Percentiles rank a stretch among this genome's conserved stretches.
phyloP scores from a whole-genome alignment of 1,284 basidiomycete genomes.

The Porodaedalea pini region DNA sequence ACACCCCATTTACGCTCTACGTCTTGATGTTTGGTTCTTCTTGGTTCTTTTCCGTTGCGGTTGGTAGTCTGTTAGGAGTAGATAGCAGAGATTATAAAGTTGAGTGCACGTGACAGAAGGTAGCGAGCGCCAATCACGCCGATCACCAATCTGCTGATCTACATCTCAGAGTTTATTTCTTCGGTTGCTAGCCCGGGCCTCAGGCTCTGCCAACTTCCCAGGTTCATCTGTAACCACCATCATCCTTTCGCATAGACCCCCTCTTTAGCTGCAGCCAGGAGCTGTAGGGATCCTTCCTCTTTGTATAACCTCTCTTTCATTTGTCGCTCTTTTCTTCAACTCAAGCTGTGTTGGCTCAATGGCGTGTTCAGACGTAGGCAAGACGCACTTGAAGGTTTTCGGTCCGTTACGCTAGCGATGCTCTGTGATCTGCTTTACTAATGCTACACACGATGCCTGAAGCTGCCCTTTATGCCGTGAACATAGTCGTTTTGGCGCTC shows the following conservation, averaged over 20 bases:
- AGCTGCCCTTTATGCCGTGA: conserved; percentile 44
- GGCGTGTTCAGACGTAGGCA: conserved; percentile 19
- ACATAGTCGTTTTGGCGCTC: conserved; percentile 50
- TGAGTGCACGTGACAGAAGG: too few relatives aligned
- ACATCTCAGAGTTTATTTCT: too few relatives aligned
- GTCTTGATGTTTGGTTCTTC: too few relatives aligned
- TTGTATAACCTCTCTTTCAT: not conserved
- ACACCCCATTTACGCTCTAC: too few relatives aligned
- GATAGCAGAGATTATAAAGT: too few relatives aligned
- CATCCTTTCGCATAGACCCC: not conserved
- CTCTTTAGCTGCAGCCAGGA: conserved; percentile 10
- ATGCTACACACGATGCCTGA: not conserved
- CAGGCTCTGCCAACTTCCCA: too few relatives aligned
- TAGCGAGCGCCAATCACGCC: not conserved
- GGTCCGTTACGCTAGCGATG: conserved; percentile 11
- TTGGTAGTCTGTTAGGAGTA: too few relatives aligned
- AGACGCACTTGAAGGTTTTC: conserved; percentile 19
- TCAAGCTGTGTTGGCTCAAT: not conserved
- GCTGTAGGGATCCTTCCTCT: not conserved
- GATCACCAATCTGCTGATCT: not conserved
- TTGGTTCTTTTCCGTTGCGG: too few relatives aligned
- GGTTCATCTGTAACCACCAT: conserved; percentile 1
- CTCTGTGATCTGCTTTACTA: not conserved
- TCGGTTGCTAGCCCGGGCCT: not conserved
- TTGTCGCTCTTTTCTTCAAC: not conserved